phyloP scores from a whole-genome alignment of 2,329 filamentous ascomycete species.

The Scedosporium aurantiacum region DNA sequence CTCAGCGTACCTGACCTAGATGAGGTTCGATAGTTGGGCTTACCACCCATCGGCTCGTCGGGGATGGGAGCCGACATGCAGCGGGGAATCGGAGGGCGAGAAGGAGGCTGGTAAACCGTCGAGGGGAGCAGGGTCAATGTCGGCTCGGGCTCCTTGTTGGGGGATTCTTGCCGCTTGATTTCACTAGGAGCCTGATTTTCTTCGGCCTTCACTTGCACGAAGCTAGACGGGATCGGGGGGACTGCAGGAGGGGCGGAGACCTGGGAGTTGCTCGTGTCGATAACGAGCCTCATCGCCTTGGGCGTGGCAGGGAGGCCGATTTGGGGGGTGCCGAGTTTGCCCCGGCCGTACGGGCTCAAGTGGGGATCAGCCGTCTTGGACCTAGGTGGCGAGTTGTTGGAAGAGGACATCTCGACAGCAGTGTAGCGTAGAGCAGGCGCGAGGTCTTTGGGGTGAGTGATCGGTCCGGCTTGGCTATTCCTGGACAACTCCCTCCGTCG shows the following conservation, averaged over 20 bases:
- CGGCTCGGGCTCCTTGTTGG: slow-evolving; percentile 20
- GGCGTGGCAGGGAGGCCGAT: slow-evolving; percentile 85
- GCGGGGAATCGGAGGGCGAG: slow-evolving; percentile 36
- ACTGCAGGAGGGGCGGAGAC: slow-evolving; percentile 33
- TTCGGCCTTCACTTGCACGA: slow-evolving; percentile 12
- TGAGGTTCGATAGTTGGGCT: background rate
- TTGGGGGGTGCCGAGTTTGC: slow-evolving; percentile 33
- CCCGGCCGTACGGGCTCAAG: slow-evolving; percentile 37
- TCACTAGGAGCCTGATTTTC: slow-evolving; percentile 27
- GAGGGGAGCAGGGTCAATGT: slow-evolving; percentile 44
- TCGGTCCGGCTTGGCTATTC: slow-evolving; percentile 66
- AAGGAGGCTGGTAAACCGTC: slow-evolving; percentile 48
- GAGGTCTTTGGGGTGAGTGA: slow-evolving; percentile 60
- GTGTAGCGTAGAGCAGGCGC: slow-evolving; percentile 20
- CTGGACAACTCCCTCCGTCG: slow-evolving; percentile 74
- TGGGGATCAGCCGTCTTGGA: slow-evolving; percentile 57
- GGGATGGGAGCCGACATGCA: slow-evolving; percentile 51
- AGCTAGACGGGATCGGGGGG: slow-evolving; percentile 39
- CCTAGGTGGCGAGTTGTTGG: slow-evolving; percentile 38
- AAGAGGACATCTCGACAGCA: slow-evolving; percentile 16
- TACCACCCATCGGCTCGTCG: slow-evolving; percentile 18
- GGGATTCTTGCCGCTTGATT: slow-evolving; percentile 24
- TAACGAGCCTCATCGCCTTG: slow-evolving; percentile 76
- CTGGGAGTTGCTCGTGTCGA: slow-evolving; percentile 36
- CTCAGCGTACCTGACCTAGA: background rate